phyloP scores from a whole-genome alignment of 805 yeast genomes.

The Kuraishia borneana region DNA sequence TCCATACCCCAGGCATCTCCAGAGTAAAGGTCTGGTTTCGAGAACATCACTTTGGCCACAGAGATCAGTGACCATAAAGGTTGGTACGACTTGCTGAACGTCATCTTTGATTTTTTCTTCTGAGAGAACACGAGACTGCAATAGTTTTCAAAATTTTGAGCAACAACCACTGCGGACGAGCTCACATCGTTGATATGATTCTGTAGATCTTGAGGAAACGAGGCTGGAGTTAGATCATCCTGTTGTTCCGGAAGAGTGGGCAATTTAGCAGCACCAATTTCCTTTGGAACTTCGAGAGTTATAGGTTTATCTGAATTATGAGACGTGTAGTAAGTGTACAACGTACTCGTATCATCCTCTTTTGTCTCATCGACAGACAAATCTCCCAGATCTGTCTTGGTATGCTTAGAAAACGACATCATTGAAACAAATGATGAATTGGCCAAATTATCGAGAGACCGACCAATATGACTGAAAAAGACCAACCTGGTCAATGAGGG shows the following conservation, averaged over 20 bases:
- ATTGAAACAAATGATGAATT: conserved; percentile 7
- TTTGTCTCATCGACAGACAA: neutral
- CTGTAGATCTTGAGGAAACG: conserved; percentile 20
- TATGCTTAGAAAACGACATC: conserved; percentile 3
- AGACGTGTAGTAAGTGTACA: neutral
- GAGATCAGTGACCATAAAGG: conserved; percentile 45
- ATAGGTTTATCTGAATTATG: neutral
- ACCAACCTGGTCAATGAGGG: conserved; percentile 13
- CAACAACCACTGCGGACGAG: conserved; percentile 22
- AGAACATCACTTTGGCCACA: conserved; percentile 37
- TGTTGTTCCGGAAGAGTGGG: neutral
- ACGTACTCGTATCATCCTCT: neutral
- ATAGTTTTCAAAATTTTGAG: conserved; percentile 26
- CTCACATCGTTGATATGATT: conserved; percentile 21
- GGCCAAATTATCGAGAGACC: conserved; percentile 10
- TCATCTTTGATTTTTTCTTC: conserved; percentile 11
- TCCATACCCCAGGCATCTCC: conserved; percentile 16
- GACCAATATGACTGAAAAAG: conserved; percentile 6
- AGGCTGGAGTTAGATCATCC: conserved; percentile 10
- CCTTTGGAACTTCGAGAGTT: conserved; percentile 1
- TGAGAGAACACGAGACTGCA: conserved; percentile 16
- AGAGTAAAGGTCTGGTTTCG: conserved; percentile 30
- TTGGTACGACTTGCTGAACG: conserved; percentile 19
- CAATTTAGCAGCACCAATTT: neutral
- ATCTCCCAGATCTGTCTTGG: neutral